Conservation (phyloP, 2,329 filamentous ascomycete genomes). For the Sordariomycetes sp. region DNA sequence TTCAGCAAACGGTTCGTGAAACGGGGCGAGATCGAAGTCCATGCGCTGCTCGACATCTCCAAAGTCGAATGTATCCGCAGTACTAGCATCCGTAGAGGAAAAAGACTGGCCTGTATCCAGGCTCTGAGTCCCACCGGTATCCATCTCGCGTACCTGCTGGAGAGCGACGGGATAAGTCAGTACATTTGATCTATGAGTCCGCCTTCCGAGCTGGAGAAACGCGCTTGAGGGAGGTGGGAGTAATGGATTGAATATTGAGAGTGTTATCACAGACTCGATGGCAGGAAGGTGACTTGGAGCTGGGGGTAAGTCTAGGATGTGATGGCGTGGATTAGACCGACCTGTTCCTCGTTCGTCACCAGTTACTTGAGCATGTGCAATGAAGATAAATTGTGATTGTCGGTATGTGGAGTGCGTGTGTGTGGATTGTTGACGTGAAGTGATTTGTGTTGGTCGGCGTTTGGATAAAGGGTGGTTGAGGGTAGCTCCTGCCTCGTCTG, state of each 20-base stretch:
- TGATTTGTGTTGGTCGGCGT: neutral
- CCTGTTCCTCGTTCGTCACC: too few species aligned
- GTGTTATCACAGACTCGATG: too few species aligned
- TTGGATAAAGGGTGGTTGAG: neutral
- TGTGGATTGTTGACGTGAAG: neutral
- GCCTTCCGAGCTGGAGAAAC: too few species aligned
- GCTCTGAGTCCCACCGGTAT: neutral
- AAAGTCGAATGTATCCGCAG: neutral
- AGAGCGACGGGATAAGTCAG: neutral
- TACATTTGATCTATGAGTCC: too few species aligned
- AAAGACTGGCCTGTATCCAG: neutral
- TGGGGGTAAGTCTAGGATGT: too few species aligned
- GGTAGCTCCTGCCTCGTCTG: neutral
- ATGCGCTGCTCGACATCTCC: neutral
- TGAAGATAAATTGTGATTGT: too few species aligned
- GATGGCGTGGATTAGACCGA: too few species aligned
- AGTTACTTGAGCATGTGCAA: too few species aligned
- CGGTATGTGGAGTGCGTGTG: neutral
- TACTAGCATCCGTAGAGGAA: neutral
- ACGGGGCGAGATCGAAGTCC: neutral
- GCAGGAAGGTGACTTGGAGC: too few species aligned
- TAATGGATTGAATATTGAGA: too few species aligned
- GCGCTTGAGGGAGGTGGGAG: too few species aligned
- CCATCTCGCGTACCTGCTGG: neutral
- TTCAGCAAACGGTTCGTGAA: neutral